Evolutionary conservation across 2,329 filamentous ascomycete species (phyloP).

Genomic region (Gyromitra esculenta): DNA sequence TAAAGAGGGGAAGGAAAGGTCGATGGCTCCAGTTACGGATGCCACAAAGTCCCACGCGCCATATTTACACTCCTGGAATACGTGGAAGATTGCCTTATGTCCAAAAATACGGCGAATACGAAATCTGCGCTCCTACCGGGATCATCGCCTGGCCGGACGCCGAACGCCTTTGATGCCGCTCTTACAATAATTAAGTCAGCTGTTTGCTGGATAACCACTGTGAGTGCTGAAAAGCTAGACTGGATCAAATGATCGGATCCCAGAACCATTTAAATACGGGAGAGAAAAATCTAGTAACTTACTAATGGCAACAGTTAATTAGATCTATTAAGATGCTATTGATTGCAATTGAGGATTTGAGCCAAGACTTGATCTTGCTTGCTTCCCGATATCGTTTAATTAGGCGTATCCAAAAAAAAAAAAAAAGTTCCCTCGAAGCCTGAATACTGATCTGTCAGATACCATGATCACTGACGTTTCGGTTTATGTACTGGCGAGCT

Average conservation of each 20-base stretch:
- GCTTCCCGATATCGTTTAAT: background rate
- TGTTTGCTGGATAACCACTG: background rate
- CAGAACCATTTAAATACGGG: background rate
- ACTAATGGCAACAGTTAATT: background rate
- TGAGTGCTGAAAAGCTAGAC: background rate
- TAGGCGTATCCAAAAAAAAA: background rate
- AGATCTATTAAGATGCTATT: background rate
- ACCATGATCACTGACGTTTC: background rate
- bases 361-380: background rate
- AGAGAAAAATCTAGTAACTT: background rate
- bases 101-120: constrained; percentile 61
- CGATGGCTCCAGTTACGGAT: constrained; percentile 62
- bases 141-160: background rate
- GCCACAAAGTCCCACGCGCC: constrained; percentile 65
- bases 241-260: background rate
- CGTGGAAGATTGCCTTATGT: constrained; percentile 62
- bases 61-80: constrained; percentile 61
- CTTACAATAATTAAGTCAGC: background rate
- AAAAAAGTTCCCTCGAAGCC: background rate
- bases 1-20: constrained; percentile 60
- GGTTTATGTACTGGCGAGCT: background rate
- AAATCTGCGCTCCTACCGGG: background rate
- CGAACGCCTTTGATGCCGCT: background rate
- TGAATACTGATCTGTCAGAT: background rate
- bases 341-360: background rate